A percentile compares a stretch with the other conserved stretches of the same genome.
phyloP scores from a whole-genome alignment of 306 rosid genomes.

The Gynostemma pentaphyllum region DNA sequence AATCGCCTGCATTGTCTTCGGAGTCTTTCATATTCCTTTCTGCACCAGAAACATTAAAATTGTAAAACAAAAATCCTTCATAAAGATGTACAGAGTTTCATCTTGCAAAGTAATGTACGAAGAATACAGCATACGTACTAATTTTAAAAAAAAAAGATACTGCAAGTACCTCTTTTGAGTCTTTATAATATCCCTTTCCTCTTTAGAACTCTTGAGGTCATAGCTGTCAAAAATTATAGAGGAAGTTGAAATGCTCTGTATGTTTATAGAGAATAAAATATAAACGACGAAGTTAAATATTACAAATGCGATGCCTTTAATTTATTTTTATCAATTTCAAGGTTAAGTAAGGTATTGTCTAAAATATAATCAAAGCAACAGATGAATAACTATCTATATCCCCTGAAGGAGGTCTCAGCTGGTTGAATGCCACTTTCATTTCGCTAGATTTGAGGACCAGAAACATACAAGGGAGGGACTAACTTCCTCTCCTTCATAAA shows the following conservation, averaged over 20 bases:
- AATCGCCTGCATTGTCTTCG: conserved; percentile 67
- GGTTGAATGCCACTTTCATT: background rate
- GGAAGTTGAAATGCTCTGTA: too few species aligned
- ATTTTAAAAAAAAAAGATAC: conserved; percentile 4
- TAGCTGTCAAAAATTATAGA: conserved; percentile 44
- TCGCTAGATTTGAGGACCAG: background rate
- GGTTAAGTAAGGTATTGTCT: background rate
- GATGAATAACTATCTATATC: background rate
- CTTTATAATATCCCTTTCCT: conserved; percentile 58
- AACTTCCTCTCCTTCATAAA: background rate
- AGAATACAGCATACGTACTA: background rate
- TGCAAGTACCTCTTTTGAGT: conserved; percentile 55
- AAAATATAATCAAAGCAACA: background rate
- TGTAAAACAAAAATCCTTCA: background rate
- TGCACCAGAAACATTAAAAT: conserved; percentile 27
- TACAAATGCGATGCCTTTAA: background rate
- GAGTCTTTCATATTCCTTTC: conserved; percentile 77
- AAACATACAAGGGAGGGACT: background rate
- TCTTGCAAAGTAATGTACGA: background rate
- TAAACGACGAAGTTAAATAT: background rate
- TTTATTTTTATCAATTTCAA: background rate
- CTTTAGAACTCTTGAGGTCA: conserved; percentile 67
- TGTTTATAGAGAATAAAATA: background rate
- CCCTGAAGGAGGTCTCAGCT: background rate
- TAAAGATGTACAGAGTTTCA: background rate